These are phyloP conservation scores for Adansonia rubrostipa DNA, from an alignment of 441 rosid species.

Conservation along the genomic window DNA sequence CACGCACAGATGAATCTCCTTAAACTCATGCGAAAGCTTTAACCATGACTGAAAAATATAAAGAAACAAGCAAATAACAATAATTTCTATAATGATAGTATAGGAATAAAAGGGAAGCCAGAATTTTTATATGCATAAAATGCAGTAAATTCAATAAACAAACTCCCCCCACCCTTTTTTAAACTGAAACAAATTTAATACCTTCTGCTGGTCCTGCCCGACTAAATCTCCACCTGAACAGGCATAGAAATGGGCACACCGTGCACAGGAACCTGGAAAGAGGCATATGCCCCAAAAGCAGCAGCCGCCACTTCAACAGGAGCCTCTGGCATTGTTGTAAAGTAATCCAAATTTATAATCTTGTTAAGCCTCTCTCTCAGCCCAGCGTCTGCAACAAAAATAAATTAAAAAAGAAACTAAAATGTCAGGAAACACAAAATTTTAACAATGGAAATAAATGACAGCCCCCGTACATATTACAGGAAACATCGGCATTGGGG, in stretches of 20 bases:
- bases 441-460: neutral
- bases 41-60: neutral
- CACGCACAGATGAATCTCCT: neutral
- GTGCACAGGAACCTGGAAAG: neutral
- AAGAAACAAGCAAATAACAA: neutral
- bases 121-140: too few species aligned
- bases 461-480: constrained; percentile 39
- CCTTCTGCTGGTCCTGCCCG: neutral
- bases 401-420: neutral
- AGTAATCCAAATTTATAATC: constrained; percentile 8
- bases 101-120: too few species aligned
- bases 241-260: too few species aligned
- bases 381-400: neutral
- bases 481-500: constrained; percentile 52
- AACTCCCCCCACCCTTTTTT: too few species aligned
- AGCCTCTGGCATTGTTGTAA: neutral
- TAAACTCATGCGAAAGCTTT: neutral
- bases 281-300: neutral
- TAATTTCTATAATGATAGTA: too few species aligned
- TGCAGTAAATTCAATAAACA: too few species aligned
- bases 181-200: neutral
- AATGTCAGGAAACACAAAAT: neutral
- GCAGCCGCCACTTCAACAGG: constrained; percentile 1
- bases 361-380: constrained; percentile 3
- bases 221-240: neutral